These are phyloP conservation scores for Ceratocystis cubensis DNA, from an alignment of 2,329 filamentous ascomycete genomes.

Conservation along the genomic window DNA sequence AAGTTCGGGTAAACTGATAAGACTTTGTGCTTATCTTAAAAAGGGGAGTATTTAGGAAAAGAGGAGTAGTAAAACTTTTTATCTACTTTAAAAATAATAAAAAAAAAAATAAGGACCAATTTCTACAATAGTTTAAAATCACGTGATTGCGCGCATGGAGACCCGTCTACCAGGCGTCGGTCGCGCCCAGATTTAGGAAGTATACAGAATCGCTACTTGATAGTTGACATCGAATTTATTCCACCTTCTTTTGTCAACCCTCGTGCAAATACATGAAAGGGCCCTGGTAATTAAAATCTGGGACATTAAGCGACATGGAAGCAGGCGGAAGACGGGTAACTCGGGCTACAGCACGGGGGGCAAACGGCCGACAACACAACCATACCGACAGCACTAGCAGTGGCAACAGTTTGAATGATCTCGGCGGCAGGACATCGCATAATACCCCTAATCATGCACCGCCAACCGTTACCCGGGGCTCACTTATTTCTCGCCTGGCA, in stretches of 20 bases:
- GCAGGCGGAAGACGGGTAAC: conserved; percentile 13
- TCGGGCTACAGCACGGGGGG: conserved; percentile 8
- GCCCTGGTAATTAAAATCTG: neutral
- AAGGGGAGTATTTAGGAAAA: too few species aligned
- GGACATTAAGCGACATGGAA: neutral
- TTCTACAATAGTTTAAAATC: too few species aligned
- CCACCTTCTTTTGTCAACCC: neutral
- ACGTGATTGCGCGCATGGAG: too few species aligned
- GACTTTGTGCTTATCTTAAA: too few species aligned
- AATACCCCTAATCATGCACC: neutral
- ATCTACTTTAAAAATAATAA: too few species aligned
- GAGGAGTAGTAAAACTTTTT: too few species aligned
- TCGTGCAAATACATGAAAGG: neutral
- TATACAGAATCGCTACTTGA: too few species aligned
- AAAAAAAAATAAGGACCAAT: too few species aligned
- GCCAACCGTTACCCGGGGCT: conserved; percentile 1
- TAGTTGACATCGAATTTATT: too few species aligned
- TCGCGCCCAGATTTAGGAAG: too few species aligned
- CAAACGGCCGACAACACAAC: neutral
- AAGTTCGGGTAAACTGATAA: too few species aligned
- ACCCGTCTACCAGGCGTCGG: too few species aligned
- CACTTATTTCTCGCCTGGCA: conserved; percentile 10
- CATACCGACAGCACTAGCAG: neutral
- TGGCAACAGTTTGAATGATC: neutral
- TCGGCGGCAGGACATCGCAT: neutral